Evolutionary conservation across 148 eudicot species (phyloP), one percentile per base, ranked within the genome.

Genomic region (Rhododendron simsii): DNA sequence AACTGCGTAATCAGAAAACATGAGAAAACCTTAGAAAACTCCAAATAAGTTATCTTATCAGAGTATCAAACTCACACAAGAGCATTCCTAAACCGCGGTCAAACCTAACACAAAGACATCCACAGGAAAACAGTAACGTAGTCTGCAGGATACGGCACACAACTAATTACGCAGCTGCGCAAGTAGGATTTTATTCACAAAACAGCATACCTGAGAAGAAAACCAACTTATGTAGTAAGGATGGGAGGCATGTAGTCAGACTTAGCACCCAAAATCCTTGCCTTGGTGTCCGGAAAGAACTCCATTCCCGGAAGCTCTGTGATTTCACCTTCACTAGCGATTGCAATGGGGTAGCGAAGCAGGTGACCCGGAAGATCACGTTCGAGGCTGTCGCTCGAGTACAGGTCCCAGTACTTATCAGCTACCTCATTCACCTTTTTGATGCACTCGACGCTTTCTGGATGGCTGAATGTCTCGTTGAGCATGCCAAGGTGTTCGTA

Each of bases 401-500:
- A 95, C 7, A 93, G 88, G 61, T 93, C 95, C 98, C 96, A 95
- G 82, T 93, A 93, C 80, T 92, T 95, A 67, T 95, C 96, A 0
- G 96, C 94, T 0, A 89, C 51, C 37, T 82, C 85, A 50, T 95
- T 95, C 86, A 93, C 96, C 88, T 93, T 95, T 67, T 53, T 81
- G 13, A 88, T 90, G 41, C 98, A 95, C 45, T 93, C 86, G 4
- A 55, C 85, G n/a, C 87, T 95, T 37, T 92, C 87, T 23, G 98
- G 98, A 30, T 89, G 88, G 23, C 83, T 53, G 85, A 95, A 95
- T 16, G 91, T 26, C 47, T 95, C 94, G 80, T 92, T 92, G 9
- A 95, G 91, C 98, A 93, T 91, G 86, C 98, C 98, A 39, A 95
- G 94, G 92, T 95, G 98, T 82, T 95, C 98, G 12, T 95, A 95